These are phyloP conservation scores for Wickerhamomyces xylosicus DNA, from an alignment of 805 yeast genomes.

Conservation along the genomic window DNA sequence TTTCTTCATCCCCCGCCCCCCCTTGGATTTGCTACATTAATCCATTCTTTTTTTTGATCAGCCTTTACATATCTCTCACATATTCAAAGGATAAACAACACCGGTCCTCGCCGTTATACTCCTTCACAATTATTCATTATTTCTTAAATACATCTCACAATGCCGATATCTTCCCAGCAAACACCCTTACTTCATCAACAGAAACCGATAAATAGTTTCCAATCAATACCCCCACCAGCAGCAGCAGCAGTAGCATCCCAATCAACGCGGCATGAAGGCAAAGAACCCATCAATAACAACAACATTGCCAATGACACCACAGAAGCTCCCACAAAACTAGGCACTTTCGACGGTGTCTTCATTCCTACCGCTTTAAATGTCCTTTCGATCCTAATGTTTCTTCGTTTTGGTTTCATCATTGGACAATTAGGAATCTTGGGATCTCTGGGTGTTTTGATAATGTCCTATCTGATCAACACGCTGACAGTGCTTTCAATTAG, in stretches of 20 bases:
- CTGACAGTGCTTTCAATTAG: slow-evolving; percentile 84
- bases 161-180: background rate
- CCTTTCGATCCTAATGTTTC: slow-evolving; percentile 85
- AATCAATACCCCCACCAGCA: background rate
- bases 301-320: too few species aligned
- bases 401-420: slow-evolving; percentile 88
- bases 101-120: too few species aligned
- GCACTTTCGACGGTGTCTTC: slow-evolving; percentile 83
- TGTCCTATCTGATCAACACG: slow-evolving; percentile 74
- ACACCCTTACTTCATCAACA: background rate
- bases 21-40: too few species aligned
- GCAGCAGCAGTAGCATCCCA: too few species aligned
- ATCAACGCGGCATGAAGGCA: too few species aligned
- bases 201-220: background rate
- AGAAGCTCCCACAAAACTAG: slow-evolving; percentile 59
- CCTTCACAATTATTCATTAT: too few species aligned
- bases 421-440: slow-evolving; percentile 93
- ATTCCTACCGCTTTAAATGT: slow-evolving; percentile 91
- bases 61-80: too few species aligned
- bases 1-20: too few species aligned
- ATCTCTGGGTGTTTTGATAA: slow-evolving; percentile 48
- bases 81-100: too few species aligned
- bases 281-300: too few species aligned
- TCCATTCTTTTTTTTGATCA: too few species aligned
- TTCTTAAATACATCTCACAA: too few species aligned